Conservation (phyloP, 345 rosid genomes). For the Gossypium rotundifolium region DNA sequence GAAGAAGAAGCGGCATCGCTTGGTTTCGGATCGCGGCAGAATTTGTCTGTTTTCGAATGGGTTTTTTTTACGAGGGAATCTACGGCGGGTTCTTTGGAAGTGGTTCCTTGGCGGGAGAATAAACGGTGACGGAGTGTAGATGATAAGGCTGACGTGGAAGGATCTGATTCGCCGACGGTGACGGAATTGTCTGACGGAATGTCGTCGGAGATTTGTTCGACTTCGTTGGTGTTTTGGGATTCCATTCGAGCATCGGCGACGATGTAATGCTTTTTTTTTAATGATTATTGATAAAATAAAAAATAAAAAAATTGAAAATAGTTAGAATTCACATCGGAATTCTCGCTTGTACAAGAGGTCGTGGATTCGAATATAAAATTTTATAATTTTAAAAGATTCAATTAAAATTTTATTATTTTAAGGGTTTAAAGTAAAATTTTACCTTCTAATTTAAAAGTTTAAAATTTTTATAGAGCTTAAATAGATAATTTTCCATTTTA, state of each 20-base stretch:
- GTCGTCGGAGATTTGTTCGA: background rate
- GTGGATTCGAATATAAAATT: too few relatives aligned
- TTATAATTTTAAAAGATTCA: too few relatives aligned
- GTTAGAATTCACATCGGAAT: too few relatives aligned
- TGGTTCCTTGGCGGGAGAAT: conserved; percentile 5
- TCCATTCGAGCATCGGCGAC: background rate
- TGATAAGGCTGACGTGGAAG: conserved; percentile 21
- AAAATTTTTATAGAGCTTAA: too few relatives aligned
- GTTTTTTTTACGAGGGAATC: conserved; percentile 4
- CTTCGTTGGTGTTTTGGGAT: background rate
- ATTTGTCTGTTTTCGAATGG: background rate
- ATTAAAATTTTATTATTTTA: too few relatives aligned
- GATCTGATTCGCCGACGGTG: conserved; percentile 22
- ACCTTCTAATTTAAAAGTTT: too few relatives aligned
- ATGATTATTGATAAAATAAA: too few relatives aligned
- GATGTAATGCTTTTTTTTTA: background rate
- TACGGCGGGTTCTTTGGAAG: conserved; percentile 14
- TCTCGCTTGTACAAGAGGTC: accelerated
- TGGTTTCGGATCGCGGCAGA: conserved; percentile 24
- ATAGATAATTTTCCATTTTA: too few relatives aligned
- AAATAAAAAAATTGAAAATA: too few relatives aligned
- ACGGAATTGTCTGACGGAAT: background rate
- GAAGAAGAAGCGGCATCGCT: conserved; percentile 17
- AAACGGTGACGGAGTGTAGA: conserved; percentile 33
- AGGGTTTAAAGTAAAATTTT: too few relatives aligned